These are phyloP conservation scores for Geosmithia flava DNA, from an alignment of 2,329 filamentous ascomycete genomes.

Conservation along the genomic window DNA sequence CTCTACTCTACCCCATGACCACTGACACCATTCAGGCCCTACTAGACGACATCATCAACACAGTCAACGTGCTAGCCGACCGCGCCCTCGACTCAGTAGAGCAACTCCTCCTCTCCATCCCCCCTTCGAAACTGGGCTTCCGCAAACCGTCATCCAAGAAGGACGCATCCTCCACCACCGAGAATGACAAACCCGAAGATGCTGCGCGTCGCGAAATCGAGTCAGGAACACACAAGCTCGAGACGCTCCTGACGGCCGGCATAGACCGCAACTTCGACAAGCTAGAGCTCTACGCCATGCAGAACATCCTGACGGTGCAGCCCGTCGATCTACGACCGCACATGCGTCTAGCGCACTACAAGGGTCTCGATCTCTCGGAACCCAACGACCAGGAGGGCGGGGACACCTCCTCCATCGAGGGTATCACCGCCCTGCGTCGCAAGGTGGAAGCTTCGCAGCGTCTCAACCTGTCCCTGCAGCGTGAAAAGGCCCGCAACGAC, in stretches of 20 bases:
- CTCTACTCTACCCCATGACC: constrained; percentile 3
- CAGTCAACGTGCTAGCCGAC: constrained; percentile 86
- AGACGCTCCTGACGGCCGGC: constrained; percentile 68
- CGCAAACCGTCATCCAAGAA: constrained; percentile 13
- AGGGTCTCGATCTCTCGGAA: constrained; percentile 42
- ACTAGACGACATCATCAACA: constrained; percentile 97
- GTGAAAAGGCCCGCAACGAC: constrained; percentile 62
- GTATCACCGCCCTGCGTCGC: constrained; percentile 58
- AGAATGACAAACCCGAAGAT: constrained; percentile 19
- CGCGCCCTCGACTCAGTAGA: constrained; percentile 82
- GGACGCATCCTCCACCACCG: constrained; percentile 9
- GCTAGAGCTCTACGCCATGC: constrained; percentile 79
- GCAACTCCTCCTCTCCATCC: constrained; percentile 61
- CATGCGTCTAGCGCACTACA: constrained; percentile 77
- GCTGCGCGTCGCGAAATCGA: constrained; percentile 59
- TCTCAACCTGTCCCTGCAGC: constrained; percentile 55
- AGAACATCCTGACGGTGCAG: constrained; percentile 64
- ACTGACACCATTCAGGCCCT: constrained; percentile 48
- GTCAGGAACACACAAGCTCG: constrained; percentile 73
- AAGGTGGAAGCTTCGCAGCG: constrained; percentile 69
- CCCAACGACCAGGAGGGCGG: constrained; percentile 6
- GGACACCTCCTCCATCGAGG: constrained; percentile 31
- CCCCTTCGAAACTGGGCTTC: constrained; percentile 75
- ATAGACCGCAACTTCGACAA: constrained; percentile 80
- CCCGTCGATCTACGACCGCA: constrained; percentile 57